Base-by-base conservation (phyloP, 1,284 basidiomycete species). In the Salmacisia buchloeana region DNA sequence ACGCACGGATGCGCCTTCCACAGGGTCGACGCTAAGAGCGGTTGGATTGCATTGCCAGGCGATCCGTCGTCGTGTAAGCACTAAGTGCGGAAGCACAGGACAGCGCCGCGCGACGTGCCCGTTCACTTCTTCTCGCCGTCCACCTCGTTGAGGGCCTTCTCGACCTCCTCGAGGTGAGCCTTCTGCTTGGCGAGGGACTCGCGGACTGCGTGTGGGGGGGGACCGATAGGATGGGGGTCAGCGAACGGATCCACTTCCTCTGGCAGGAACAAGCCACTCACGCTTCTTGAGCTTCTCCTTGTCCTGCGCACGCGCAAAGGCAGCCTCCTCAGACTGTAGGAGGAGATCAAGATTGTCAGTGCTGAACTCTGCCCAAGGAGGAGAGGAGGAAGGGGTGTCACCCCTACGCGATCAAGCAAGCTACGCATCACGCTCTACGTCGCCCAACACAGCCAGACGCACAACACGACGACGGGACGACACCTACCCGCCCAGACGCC, bases 211-310 rank as follows among this genome's bases (percentile, higher is more conserved):
- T n/a, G 57, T 6, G 43, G 2, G 31, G 12, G 34, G 3, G 54
- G 27, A 35, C 10, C 31, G 43, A 31, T 5, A 9, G 33, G 29
- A 41, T 35, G 52, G 41, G 5, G n/a, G 38, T 21, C 33, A 59
- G 23, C 9, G 23, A 2, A 33, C 34, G 13, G 21, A 10, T 18
- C n/a, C 23, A 39, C 41, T 34, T 23, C 21, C 46, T n/a, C 23
- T 15, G 7, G 3, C 27, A 52, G 31, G 6, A 25, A 7, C 10
- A 34, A 12, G n/a, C 2, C 3, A 64, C 63, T 64, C 36, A 64
- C 63, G 56, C 39, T 56, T 58, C 60, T 65, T 65, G 60, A 65
- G 61, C 54, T 65, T 62, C 38, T 65, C 60, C 34, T 39, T 12
- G 38, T 65, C 60, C 39, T 62, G 60, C 21, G 31, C 25, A 18